phyloP scores from a whole-genome alignment of 805 yeast genomes.

The Metschnikowia rubicola region DNA sequence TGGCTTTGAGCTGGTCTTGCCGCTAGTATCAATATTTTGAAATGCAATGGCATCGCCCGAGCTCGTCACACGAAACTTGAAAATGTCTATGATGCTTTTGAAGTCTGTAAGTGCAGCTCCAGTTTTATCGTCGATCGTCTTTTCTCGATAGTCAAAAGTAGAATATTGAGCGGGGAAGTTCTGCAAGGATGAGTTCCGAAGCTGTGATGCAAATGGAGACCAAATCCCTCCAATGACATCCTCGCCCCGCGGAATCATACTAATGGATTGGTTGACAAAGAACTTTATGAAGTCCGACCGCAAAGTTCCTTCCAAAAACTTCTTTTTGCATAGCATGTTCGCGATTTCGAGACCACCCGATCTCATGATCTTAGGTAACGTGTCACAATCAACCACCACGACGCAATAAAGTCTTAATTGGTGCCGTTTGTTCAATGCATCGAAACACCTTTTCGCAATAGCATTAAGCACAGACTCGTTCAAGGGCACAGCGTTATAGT shows the following conservation, averaged over 20 bases:
- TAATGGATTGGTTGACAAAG: slow-evolving; percentile 58
- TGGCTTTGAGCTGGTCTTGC: slow-evolving; percentile 35
- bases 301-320: slow-evolving; percentile 74
- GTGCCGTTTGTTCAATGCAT: slow-evolving; percentile 48
- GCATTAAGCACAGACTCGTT: slow-evolving; percentile 42
- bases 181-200: slow-evolving; percentile 57
- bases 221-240: slow-evolving; percentile 81
- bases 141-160: slow-evolving; percentile 72
- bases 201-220: slow-evolving; percentile 71
- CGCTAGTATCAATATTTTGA: slow-evolving; percentile 38
- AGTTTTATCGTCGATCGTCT: slow-evolving; percentile 75
- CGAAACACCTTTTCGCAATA: slow-evolving; percentile 44
- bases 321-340: slow-evolving; percentile 75
- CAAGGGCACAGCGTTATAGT: slow-evolving; percentile 38
- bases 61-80: slow-evolving; percentile 72
- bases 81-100: slow-evolving; percentile 62
- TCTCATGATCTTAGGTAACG: slow-evolving; percentile 78
- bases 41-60: slow-evolving; percentile 82
- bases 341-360: slow-evolving; percentile 92
- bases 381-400: slow-evolving; percentile 71
- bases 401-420: slow-evolving; percentile 78
- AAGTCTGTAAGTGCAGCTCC: slow-evolving; percentile 73
- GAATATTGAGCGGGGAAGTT: slow-evolving; percentile 73
- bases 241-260: slow-evolving; percentile 67
- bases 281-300: slow-evolving; percentile 81